Base-by-base conservation (phyloP, 495 filamentous ascomycete species). In the Beverwykella pulmonaria region DNA sequence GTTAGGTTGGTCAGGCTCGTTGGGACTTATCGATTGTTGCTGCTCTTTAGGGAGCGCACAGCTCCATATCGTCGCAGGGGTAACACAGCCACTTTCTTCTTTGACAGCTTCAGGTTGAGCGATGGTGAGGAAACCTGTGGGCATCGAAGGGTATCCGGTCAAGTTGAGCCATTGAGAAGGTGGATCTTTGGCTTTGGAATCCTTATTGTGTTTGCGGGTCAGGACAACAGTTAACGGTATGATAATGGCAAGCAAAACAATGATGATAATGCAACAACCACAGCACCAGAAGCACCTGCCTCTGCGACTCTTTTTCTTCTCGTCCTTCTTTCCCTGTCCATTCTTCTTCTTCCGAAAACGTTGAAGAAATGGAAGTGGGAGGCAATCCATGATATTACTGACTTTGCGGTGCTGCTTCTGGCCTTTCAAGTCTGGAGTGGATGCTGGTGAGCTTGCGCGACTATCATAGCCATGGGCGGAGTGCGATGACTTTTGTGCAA, bases 61-160 rank as follows among this genome's bases (percentile, higher is more conserved):
- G 72, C 86, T 92, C 92, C 92, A 97, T 46, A 92, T 74, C 0
- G 88, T 88, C 0, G 83, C 73, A 5, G 90, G 88, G 1, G 77
- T 76, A 25, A 92, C 84, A 65, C 92, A 97, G 4, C 82, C 84
- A 2, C 85, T 83, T 20, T 82, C 81, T 14, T 84, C 77, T 0
- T 79, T 72, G 1, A 83, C 79, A 36, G 86, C 79, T 34, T 88
- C 82, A 1, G 92, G 83, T 1, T 85, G 86, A 1, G 87, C 82
- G 27, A 97, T 82, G 0, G 92, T 95, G 29, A 87, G 80, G 57
- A 95, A 80, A 1, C 92, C 92, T 0, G 90, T 92, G 9, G 89
- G 90, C 61, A 97, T 91, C 0, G 92, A 89, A 34, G 92, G 92
- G 67, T 89, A 96, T 26, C 86, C 86, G 0, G 92, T 95, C 26